These are phyloP conservation scores for Cutaneotrichosporon sp. DNA, from an alignment of 1,284 basidiomycete species.

Conservation along the genomic window DNA sequence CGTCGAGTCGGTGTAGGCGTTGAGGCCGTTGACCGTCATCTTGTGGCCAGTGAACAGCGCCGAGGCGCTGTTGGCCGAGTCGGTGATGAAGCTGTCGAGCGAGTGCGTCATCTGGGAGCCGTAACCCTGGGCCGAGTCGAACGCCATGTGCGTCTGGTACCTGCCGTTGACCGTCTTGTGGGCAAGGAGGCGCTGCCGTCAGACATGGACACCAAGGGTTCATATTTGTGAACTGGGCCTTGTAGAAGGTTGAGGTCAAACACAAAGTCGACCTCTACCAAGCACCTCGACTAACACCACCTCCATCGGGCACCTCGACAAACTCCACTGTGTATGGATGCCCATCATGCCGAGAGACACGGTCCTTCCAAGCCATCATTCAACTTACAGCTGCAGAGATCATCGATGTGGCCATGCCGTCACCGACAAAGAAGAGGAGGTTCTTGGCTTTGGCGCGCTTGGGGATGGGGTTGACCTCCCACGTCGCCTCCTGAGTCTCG, in stretches of 20 bases:
- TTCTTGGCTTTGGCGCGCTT: conserved; percentile 50
- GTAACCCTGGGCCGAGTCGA: conserved; percentile 47
- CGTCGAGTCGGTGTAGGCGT: conserved; percentile 46
- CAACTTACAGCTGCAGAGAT: conserved; percentile 41
- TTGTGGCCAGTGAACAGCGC: conserved; percentile 53
- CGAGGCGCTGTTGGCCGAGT: conserved; percentile 56
- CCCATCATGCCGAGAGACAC: too few relatives aligned
- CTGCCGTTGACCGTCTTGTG: conserved; percentile 56
- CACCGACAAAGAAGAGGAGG: conserved; percentile 53
- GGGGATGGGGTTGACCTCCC: conserved; percentile 42
- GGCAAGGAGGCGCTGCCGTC: conserved; percentile 44
- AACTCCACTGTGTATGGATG: too few relatives aligned
- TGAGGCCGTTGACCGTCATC: conserved; percentile 54
- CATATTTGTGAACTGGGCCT: too few relatives aligned
- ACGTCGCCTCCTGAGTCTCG: conserved; percentile 39
- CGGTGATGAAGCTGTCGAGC: conserved; percentile 51
- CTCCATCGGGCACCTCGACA: too few relatives aligned
- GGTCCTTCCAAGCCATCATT: too few relatives aligned
- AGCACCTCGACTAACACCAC: too few relatives aligned
- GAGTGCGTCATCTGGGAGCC: conserved; percentile 46
- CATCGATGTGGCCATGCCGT: conserved; percentile 50
- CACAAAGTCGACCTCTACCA: too few relatives aligned
- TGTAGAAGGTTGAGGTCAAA: too few relatives aligned
- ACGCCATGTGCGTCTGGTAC: conserved; percentile 46
- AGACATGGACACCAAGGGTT: too few relatives aligned